phyloP scores from a whole-genome alignment of 805 yeast species.

The Saccharomycopsis guyanensis region DNA sequence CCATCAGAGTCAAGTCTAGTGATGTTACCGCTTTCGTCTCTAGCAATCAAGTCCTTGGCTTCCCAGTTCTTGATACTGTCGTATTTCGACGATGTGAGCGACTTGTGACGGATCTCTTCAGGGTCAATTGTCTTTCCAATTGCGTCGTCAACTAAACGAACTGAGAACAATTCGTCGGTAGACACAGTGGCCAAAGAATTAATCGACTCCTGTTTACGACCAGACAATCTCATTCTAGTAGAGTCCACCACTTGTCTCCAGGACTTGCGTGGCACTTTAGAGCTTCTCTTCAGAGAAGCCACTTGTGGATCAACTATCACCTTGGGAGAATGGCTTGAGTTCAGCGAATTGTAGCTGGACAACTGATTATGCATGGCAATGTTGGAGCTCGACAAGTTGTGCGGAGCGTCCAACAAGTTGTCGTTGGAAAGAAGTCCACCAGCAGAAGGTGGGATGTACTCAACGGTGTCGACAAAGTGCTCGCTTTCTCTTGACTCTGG shows the following conservation, averaged over 20 bases:
- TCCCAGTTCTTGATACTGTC: background rate
- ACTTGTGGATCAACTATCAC: background rate
- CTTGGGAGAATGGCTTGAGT: no score
- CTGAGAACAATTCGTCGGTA: slow-evolving; percentile 74
- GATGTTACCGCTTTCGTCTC: slow-evolving; percentile 20
- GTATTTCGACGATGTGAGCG: background rate
- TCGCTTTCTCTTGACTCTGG: background rate
- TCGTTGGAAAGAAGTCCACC: slow-evolving; percentile 7
- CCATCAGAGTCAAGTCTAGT: slow-evolving; percentile 19
- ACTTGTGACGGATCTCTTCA: background rate
- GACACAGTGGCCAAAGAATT: slow-evolving; percentile 77
- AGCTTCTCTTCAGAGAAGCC: slow-evolving; percentile 25
- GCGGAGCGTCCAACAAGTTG: slow-evolving; percentile 11
- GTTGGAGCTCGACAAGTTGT: slow-evolving; percentile 10
- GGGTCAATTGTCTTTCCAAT: slow-evolving; percentile 27
- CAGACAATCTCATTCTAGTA: slow-evolving; percentile 21
- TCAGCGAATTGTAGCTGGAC: background rate
- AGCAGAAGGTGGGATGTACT: background rate
- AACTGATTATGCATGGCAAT: background rate
- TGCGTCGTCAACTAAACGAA: slow-evolving; percentile 62
- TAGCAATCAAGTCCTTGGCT: background rate
- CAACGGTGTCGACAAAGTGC: slow-evolving; percentile 12
- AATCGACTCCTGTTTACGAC: slow-evolving; percentile 51
- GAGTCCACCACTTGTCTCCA: slow-evolving; percentile 45
- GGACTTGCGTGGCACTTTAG: slow-evolving; percentile 36